phyloP scores from a whole-genome alignment of 345 rosid species.

The Adansonia digitata region DNA sequence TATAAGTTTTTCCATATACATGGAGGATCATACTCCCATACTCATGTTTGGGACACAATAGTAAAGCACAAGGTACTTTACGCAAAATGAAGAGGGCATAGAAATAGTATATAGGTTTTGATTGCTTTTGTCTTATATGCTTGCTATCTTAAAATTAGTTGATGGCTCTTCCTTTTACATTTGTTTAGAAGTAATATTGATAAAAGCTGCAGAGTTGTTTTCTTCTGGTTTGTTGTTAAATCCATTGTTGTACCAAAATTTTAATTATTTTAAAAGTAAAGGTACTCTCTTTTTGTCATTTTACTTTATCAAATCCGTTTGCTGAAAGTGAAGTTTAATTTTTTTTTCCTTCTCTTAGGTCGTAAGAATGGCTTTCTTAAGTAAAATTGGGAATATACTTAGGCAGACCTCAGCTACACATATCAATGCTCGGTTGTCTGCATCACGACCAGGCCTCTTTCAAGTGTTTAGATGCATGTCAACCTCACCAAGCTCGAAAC shows the following conservation, averaged over 20 bases:
- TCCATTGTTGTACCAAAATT: background rate
- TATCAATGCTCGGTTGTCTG: conserved; percentile 36
- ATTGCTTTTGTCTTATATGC: background rate
- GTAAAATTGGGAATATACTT: conserved; percentile 65
- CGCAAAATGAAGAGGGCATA: no score
- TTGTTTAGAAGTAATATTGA: background rate
- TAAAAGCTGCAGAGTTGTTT: background rate
- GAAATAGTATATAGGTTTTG: background rate
- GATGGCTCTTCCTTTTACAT: background rate
- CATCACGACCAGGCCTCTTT: conserved; percentile 53
- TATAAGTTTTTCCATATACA: no score
- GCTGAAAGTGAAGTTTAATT: background rate
- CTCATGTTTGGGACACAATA: no score
- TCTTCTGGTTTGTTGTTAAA: background rate
- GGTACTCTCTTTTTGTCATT: background rate
- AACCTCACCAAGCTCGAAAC: conserved; percentile 61
- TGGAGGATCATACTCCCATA: no score
- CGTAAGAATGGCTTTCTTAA: conserved; percentile 66
- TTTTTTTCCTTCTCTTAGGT: conserved; percentile 20
- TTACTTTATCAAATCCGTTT: background rate
- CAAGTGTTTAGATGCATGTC: conserved; percentile 80
- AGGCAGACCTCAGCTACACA: conserved; percentile 60
- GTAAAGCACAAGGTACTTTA: no score
- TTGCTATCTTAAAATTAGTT: background rate
- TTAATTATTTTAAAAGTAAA: background rate